phyloP scores from a whole-genome alignment of 257 asterid species.

The Scutellaria baicalensis region DNA sequence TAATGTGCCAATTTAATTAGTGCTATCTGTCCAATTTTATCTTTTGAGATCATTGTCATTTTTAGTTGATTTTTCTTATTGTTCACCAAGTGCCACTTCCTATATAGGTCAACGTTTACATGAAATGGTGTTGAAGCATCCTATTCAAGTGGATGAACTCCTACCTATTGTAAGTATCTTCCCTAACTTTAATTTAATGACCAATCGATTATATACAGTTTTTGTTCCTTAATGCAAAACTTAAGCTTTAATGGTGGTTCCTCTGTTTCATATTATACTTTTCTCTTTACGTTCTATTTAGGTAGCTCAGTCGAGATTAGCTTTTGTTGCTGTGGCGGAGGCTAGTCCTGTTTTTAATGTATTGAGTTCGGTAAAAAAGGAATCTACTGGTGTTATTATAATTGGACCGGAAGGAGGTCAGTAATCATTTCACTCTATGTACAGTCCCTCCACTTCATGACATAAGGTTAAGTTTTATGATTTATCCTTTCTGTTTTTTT shows the following conservation, averaged over 20 bases:
- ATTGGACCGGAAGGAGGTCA: constrained; percentile 99
- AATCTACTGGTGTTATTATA: constrained; percentile 59
- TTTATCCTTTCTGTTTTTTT: background rate
- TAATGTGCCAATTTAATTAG: background rate
- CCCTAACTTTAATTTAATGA: background rate
- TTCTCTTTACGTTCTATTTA: constrained; percentile 18
- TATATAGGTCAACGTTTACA: constrained; percentile 81
- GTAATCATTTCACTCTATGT: constrained; percentile 9
- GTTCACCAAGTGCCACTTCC: background rate
- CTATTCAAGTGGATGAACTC: constrained; percentile 47
- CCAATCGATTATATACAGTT: background rate
- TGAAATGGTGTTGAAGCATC: constrained; percentile 77
- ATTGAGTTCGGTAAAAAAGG: constrained; percentile 34
- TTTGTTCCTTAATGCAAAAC: background rate
- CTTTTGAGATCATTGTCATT: background rate
- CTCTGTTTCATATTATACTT: background rate
- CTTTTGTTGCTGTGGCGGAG: constrained; percentile 81
- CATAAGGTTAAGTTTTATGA: no score
- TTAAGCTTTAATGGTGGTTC: background rate
- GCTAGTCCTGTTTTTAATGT: constrained; percentile 62
- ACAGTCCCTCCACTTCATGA: background rate
- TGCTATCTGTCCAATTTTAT: background rate
- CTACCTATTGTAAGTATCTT: constrained; percentile 50
- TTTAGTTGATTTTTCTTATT: background rate
- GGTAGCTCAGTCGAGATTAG: constrained; percentile 61